phyloP scores from a whole-genome alignment of 176 grass and related monocot species.

The Carex cristatella region DNA sequence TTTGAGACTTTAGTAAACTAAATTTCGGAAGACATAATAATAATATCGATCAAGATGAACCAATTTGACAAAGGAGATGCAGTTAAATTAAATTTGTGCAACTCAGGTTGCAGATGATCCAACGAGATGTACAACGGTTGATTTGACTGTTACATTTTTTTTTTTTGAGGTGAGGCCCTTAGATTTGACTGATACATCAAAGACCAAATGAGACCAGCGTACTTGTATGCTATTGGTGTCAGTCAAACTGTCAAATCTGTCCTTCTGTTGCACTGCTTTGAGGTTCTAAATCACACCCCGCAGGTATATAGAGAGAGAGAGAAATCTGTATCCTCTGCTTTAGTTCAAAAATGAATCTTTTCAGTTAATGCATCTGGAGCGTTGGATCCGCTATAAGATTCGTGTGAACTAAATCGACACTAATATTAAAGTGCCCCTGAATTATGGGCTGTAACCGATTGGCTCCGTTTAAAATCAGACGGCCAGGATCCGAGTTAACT shows the following conservation, averaged over 20 bases:
- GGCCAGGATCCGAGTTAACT: too few relatives aligned
- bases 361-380: too few relatives aligned
- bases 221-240: neutral
- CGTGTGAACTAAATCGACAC: too few relatives aligned
- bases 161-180: too few relatives aligned
- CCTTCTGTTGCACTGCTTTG: neutral
- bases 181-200: neutral
- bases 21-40: too few relatives aligned
- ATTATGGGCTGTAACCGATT: too few relatives aligned
- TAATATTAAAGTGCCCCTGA: too few relatives aligned
- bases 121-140: neutral
- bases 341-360: too few relatives aligned
- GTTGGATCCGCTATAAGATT: too few relatives aligned
- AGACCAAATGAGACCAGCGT: neutral
- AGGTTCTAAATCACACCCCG: neutral
- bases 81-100: neutral
- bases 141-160: neutral
- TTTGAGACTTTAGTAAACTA: too few relatives aligned
- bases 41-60: neutral
- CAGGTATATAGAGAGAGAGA: neutral
- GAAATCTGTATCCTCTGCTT: too few relatives aligned
- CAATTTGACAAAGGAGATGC: neutral
- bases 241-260: slow-evolving; percentile 12
- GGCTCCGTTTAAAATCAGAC: too few relatives aligned
- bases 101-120: neutral